Evolutionary conservation across 768 basidiomycete genomes (phyloP).

Genomic region (Serendipita indica): DNA sequence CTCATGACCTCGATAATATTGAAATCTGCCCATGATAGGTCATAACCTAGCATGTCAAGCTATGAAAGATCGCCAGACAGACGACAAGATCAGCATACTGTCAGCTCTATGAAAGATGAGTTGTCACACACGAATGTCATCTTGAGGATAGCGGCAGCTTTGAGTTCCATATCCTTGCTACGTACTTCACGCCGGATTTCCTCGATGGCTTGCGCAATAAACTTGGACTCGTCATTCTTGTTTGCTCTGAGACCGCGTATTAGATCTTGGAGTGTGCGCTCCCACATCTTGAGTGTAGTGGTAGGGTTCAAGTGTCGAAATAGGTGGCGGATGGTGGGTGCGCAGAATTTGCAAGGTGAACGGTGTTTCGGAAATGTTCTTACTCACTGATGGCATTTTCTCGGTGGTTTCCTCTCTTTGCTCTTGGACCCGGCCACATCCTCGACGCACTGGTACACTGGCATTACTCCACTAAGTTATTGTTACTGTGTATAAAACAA

Average conservation of each 20-base stretch:
- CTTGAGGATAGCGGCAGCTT: constrained; percentile 89
- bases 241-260: constrained; percentile 90
- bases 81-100: constrained; percentile 12
- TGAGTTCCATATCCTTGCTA: constrained; percentile 91
- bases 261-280: constrained; percentile 87
- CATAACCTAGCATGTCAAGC: constrained; percentile 96
- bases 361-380: too few relatives aligned
- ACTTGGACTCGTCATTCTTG: constrained; percentile 84
- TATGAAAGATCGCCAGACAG: constrained; percentile 24
- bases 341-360: too few relatives aligned
- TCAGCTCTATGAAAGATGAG: not conserved
- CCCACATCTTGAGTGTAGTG: constrained; percentile 78
- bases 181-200: constrained; percentile 88
- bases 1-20: constrained; percentile 98
- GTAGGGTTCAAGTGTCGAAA: not conserved
- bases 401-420: too few relatives aligned
- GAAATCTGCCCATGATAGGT: constrained; percentile 92
- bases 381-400: too few relatives aligned
- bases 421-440: too few relatives aligned
- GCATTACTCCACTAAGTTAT: too few relatives aligned
- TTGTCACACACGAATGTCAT: constrained; percentile 73
- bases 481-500: too few relatives aligned
- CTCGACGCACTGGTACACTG: too few relatives aligned
- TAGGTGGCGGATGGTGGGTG: too few relatives aligned
- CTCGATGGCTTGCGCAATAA: constrained; percentile 83